A percentile compares a stretch with the other conserved stretches of the same genome.
phyloP scores from a whole-genome alignment of 805 yeast genomes.

The Candida ipomoeae region DNA sequence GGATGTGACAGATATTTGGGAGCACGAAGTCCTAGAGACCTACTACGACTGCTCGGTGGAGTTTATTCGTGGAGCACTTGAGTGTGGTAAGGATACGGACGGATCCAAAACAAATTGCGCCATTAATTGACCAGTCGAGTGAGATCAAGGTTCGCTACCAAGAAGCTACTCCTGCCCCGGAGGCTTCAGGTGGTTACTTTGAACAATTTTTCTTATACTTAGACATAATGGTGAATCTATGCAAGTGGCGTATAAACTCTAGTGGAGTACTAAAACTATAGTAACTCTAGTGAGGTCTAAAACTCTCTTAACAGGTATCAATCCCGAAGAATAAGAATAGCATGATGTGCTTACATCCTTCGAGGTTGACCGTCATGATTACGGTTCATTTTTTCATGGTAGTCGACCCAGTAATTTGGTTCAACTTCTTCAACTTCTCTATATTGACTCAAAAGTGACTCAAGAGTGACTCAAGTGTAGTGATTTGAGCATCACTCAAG shows the following conservation, averaged over 20 bases:
- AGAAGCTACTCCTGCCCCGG: slow-evolving; percentile 31
- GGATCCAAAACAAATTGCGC: slow-evolving; percentile 28
- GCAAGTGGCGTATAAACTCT: too few relatives aligned
- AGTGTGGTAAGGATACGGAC: slow-evolving; percentile 45
- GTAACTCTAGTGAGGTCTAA: background rate
- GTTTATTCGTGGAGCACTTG: slow-evolving; percentile 61
- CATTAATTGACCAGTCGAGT: slow-evolving; percentile 25
- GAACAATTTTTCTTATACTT: slow-evolving; percentile 28
- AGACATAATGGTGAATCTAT: background rate
- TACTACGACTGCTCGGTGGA: slow-evolving; percentile 78
- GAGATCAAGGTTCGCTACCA: slow-evolving; percentile 32
- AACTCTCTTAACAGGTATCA: too few relatives aligned
- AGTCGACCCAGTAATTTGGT: too few relatives aligned
- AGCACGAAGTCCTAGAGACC: slow-evolving; percentile 49
- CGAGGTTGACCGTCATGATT: too few relatives aligned
- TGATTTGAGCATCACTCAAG: too few relatives aligned
- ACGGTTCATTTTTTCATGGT: too few relatives aligned
- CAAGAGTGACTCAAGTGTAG: too few relatives aligned
- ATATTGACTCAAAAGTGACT: too few relatives aligned
- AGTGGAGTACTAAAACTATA: too few relatives aligned
- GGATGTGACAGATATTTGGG: slow-evolving; percentile 48
- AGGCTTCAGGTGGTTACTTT: slow-evolving; percentile 29
- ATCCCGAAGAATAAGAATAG: too few relatives aligned
- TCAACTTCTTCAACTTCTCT: too few relatives aligned
- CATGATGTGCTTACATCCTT: too few relatives aligned